These are phyloP conservation scores for Rhytidhysteron rufulum DNA, from an alignment of 2,329 filamentous ascomycete species.

Conservation along the genomic window DNA sequence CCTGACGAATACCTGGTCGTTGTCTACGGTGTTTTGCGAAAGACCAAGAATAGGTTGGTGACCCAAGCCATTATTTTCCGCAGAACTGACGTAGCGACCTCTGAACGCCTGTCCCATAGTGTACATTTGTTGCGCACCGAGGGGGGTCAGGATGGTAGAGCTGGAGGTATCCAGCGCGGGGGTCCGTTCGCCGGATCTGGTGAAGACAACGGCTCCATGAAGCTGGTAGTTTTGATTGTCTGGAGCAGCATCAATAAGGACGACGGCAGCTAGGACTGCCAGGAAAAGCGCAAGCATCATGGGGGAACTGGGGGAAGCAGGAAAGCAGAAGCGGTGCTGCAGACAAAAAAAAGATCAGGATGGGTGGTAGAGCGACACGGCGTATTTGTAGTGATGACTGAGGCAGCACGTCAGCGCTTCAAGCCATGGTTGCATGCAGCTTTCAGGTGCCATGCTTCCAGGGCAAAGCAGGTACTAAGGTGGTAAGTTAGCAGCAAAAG, in stretches of 20 bases:
- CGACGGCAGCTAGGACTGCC: conserved; percentile 21
- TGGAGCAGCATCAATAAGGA: conserved; percentile 16
- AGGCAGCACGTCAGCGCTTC: neutral
- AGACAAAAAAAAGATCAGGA: neutral
- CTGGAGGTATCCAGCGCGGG: conserved; percentile 31
- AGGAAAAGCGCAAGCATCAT: conserved; percentile 26
- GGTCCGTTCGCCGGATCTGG: conserved; percentile 53
- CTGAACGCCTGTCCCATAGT: conserved; percentile 50
- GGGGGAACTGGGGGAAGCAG: conserved; percentile 1
- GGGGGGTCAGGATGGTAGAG: conserved; percentile 44
- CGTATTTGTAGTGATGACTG: neutral
- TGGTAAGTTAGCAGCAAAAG: too few species aligned
- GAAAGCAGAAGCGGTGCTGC: neutral
- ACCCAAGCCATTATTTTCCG: conserved; percentile 18
- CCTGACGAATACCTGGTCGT: conserved; percentile 46
- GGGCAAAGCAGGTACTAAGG: neutral
- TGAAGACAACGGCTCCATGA: conserved; percentile 52
- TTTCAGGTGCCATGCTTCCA: neutral
- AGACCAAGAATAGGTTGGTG: conserved; percentile 35
- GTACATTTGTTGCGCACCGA: conserved; percentile 54
- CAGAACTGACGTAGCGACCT: conserved; percentile 46
- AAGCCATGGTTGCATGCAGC: neutral
- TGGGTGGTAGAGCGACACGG: too few species aligned
- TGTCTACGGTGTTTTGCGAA: conserved; percentile 41
- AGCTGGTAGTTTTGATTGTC: conserved; percentile 28